Evolutionary conservation across 2,329 filamentous ascomycete genomes (phyloP).

Genomic region (Talaromyces atroroseus): DNA sequence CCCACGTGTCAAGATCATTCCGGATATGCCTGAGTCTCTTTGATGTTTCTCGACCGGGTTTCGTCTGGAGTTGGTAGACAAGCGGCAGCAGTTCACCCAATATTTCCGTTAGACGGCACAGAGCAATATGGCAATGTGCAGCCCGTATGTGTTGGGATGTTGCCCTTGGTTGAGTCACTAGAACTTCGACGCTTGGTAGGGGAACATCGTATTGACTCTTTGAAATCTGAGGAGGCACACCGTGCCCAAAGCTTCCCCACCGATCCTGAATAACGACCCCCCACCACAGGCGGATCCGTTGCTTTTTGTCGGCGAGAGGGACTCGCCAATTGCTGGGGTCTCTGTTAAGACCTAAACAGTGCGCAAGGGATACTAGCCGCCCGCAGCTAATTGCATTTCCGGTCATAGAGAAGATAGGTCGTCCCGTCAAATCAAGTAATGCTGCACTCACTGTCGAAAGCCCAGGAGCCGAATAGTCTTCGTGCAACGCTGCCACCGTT

Average conservation of each 20-base stretch:
- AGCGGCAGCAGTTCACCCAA: slow-evolving; percentile 42
- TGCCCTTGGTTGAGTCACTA: slow-evolving; percentile 32
- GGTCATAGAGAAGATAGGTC: slow-evolving; percentile 56
- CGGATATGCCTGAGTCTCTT: slow-evolving; percentile 43
- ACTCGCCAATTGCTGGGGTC: slow-evolving; percentile 51
- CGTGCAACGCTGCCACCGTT: slow-evolving; percentile 55
- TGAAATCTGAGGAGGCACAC: slow-evolving; percentile 49
- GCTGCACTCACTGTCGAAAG: slow-evolving; percentile 55
- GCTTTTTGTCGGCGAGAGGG: slow-evolving; percentile 45
- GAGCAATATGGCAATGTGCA: slow-evolving; percentile 48
- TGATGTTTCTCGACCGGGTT: slow-evolving; percentile 38
- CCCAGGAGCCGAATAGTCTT: slow-evolving; percentile 54
- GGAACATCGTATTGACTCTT: slow-evolving; percentile 54
- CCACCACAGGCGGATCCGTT: slow-evolving; percentile 53
- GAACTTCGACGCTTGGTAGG: slow-evolving; percentile 42
- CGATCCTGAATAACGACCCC: slow-evolving; percentile 53
- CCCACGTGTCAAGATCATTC: slow-evolving; percentile 42
- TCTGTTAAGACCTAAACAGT: slow-evolving; percentile 52
- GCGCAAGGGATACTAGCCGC: slow-evolving; percentile 49
- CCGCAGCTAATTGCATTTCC: slow-evolving; percentile 53
- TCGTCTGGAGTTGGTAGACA: slow-evolving; percentile 42
- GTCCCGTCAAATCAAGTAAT: slow-evolving; percentile 55
- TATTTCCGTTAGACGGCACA: slow-evolving; percentile 48
- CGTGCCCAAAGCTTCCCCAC: slow-evolving; percentile 53
- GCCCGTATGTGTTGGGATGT: slow-evolving; percentile 41